Evolutionary conservation across 2,329 filamentous ascomycete genomes (phyloP).

Genomic region (Colletotrichum lindemuthianum): DNA sequence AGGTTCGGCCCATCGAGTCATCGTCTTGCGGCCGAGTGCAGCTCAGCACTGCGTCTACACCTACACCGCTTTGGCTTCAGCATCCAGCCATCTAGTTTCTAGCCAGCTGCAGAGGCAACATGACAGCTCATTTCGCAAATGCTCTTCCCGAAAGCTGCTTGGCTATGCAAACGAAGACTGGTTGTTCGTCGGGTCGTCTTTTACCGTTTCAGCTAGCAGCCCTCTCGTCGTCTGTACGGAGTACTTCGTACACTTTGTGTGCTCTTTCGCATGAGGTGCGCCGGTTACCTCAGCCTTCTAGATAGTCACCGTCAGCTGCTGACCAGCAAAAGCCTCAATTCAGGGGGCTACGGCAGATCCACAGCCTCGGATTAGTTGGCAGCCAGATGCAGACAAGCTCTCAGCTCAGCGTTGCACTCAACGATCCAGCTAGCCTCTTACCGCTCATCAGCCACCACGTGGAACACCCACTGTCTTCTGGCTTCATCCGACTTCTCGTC

Average conservation of each 20-base stretch:
- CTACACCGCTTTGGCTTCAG: too few relatives aligned
- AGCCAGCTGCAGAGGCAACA: not conserved
- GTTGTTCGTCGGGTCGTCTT: not conserved
- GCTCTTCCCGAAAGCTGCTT: not conserved
- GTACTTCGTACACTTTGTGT: too few relatives aligned
- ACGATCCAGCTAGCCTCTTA: constrained; percentile 26
- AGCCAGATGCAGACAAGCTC: constrained; percentile 4
- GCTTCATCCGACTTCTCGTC: constrained; percentile 4
- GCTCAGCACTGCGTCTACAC: not conserved
- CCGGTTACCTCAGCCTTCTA: not conserved
- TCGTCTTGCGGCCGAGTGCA: constrained; percentile 25
- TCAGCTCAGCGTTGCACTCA: constrained; percentile 11
- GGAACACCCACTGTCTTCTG: constrained; percentile 8
- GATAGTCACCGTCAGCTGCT: not conserved
- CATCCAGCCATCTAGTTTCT: not conserved
- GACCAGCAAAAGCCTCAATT: constrained; percentile 11
- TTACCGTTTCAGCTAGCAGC: not conserved
- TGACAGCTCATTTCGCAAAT: too few relatives aligned
- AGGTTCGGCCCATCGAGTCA: not conserved
- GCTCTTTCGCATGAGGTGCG: too few relatives aligned
- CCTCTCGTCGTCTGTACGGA: too few relatives aligned
- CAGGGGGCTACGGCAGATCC: constrained; percentile 3
- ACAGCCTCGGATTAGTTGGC: not conserved
- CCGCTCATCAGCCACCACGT: constrained; percentile 33
- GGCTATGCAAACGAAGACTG: constrained; percentile 9